Evolutionary conservation across 768 basidiomycete species (phyloP), one percentile per base, ranked within the genome.

Genomic region (Crucibulum laeve): DNA sequence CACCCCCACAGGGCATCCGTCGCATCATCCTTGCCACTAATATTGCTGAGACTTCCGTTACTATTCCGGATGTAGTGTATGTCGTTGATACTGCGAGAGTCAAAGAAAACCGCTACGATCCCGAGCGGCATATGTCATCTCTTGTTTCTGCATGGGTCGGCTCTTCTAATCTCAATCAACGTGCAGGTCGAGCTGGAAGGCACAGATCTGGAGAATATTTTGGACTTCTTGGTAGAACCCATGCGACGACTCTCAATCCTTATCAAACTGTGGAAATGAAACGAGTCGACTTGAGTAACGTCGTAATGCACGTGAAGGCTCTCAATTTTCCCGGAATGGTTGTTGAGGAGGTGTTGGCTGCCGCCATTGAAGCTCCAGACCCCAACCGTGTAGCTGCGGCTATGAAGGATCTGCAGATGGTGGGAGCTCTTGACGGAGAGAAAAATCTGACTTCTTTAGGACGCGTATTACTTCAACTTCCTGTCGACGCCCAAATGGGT

Each of bases 261-360:
- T 84, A 95, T 57, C 91, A 93, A 60, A 83, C 83, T 1, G 94
- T 96, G 26, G 94, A 96, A 69, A 97, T 97, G 92, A 91, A 91
- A 59, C 77, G 92, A 25, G 80, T 85, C 10, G 91, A 93, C 61
- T 60, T 95, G 52, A 88, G 82, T 54, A 91, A 92, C 56, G 85
- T 94, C 37, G 91, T 95, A 13, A 97, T 97, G 93, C 93, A 93
- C 58, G 80, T 97, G 61, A 96, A 95, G 56, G 92, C 92, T 6
- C 75, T 96, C 25, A 83, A 91, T 59, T 86, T 96, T 59, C 88
- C 90, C 4, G 81, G 79, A 34, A 81, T 92, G 81, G 65, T 79
- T 22, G 88, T 91, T 4, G 87, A 94, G 55, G 86, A 94, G 47
- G 91, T 96, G 17, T 72, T 97, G 25, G 80, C 79, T 1, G 82